Conservation (phyloP, 768 basidiomycete species). For the Rhizopogon vinicolor region DNA sequence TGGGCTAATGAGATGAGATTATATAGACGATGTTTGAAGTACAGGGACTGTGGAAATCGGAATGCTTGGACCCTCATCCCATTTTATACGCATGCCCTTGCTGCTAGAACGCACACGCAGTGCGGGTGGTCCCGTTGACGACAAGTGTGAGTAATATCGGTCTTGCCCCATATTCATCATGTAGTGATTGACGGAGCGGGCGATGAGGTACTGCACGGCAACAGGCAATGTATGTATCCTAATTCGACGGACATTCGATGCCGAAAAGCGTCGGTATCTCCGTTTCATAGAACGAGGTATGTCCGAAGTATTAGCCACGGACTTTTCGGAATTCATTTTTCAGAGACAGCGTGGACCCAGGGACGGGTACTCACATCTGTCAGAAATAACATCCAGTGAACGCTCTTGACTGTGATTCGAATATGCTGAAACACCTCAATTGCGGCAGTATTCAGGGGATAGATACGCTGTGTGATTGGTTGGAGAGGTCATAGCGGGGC, state of each 20-base stretch:
- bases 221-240: no score
- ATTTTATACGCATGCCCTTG: not conserved
- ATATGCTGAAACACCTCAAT: not conserved
- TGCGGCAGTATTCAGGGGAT: not conserved
- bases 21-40: not conserved
- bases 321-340: not conserved
- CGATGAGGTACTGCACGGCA: not conserved
- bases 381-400: not conserved
- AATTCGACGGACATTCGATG: not conserved
- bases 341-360: not conserved
- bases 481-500: not conserved
- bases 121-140: not conserved
- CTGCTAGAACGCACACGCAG: not conserved
- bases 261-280: no score
- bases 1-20: not conserved
- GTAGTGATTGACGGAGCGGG: not conserved
- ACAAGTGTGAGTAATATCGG: not conserved
- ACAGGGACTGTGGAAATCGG: not conserved
- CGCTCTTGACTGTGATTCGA: not conserved
- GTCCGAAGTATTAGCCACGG: not conserved
- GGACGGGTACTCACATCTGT: not conserved
- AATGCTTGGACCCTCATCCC: not conserved
- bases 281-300: not conserved
- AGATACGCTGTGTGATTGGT: not conserved
- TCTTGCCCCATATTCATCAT: not conserved